Conservation (phyloP, 805 yeast species). For the Pichia scutulata region DNA sequence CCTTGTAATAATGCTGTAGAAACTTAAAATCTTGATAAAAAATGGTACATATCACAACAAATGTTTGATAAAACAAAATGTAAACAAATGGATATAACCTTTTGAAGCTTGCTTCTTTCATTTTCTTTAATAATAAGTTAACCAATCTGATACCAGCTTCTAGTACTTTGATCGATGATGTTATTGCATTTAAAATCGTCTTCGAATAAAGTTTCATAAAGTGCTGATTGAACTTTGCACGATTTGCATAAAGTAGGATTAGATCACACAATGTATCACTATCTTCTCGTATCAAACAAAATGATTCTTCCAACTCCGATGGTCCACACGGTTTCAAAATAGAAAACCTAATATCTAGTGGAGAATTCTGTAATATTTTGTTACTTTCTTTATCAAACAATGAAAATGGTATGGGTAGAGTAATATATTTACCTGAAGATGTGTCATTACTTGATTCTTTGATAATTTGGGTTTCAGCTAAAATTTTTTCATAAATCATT, state of each 20-base stretch:
- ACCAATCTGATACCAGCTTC: not conserved
- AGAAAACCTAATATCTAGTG: not conserved
- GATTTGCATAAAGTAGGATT: conserved; percentile 39
- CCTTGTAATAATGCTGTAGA: conserved; percentile 34
- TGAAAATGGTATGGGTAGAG: not conserved
- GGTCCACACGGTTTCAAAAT: not conserved
- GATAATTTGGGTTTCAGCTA: not conserved
- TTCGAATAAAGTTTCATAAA: conserved; percentile 29
- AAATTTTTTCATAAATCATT: not conserved
- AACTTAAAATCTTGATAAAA: conserved; percentile 4
- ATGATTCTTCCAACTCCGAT: conserved; percentile 1
- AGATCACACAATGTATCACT: conserved; percentile 38
- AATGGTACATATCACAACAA: conserved; percentile 23
- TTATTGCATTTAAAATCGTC: not conserved
- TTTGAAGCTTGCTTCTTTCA: conserved; percentile 27
- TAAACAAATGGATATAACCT: conserved; percentile 39
- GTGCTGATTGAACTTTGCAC: conserved; percentile 43
- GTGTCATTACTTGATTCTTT: not conserved
- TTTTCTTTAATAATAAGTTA: conserved; percentile 19
- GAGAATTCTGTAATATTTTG: not conserved
- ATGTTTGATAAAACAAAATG: conserved; percentile 43
- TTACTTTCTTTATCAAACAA: not conserved
- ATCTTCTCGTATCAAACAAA: conserved; percentile 24
- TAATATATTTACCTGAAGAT: not conserved
- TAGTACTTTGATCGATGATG: not conserved